These are phyloP conservation scores for Oenanthe javanica DNA, from an alignment of 140 eudicot genomes.

Conservation along the genomic window DNA sequence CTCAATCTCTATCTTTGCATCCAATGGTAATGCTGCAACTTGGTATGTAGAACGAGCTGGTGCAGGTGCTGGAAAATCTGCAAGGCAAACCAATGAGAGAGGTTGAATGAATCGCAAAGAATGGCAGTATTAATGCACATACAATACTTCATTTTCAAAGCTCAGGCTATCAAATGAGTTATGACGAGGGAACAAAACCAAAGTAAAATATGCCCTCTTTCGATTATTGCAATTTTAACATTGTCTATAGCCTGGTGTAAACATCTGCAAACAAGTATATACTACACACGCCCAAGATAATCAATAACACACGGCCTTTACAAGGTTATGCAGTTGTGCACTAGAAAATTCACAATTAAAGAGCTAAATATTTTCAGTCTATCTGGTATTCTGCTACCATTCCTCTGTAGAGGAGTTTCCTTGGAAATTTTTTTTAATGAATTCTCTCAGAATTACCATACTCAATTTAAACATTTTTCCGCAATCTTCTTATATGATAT, in stretches of 20 bases:
- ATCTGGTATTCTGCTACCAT: neutral
- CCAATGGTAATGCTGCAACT: constrained; percentile 90
- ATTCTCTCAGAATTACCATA: neutral
- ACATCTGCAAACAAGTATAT: neutral
- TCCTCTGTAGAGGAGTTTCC: too few relatives aligned
- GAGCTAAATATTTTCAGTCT: neutral
- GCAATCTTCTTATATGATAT: neutral
- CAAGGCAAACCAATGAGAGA: constrained; percentile 16
- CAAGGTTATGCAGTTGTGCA: neutral
- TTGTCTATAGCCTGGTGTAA: neutral
- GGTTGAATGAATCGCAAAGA: neutral
- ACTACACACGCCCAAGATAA: neutral
- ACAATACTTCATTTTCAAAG: neutral
- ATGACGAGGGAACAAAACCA: neutral
- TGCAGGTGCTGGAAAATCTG: constrained; percentile 84
- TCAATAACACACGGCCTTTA: neutral
- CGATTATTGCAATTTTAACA: neutral
- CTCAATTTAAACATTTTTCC: neutral
- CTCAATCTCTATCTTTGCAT: constrained; percentile 80
- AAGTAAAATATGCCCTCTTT: neutral
- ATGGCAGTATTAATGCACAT: neutral
- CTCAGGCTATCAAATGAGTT: neutral
- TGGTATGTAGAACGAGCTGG: constrained; percentile 96
- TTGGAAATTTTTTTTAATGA: too few relatives aligned
- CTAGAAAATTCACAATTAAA: neutral